Base-by-base conservation (phyloP, 768 basidiomycete genomes). In the Russula sp. region DNA sequence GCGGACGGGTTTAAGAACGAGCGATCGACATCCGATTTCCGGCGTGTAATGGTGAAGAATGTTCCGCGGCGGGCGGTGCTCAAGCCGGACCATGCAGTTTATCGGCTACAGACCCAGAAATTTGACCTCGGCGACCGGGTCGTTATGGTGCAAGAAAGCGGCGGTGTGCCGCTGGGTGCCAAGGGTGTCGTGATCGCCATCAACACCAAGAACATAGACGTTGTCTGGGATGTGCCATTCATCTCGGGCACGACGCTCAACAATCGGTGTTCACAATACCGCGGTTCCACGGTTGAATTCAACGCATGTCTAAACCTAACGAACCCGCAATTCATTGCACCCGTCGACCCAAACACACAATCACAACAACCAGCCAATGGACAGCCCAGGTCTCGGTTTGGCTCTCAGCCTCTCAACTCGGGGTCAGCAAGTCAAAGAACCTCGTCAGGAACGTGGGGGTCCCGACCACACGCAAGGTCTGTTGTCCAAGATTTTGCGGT, bases 181-280 rank as follows among this genome's bases (percentile, higher is more conserved):
- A 98, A 96, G 75, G 97, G 97, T 22, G 92, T 96, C 16, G 94
- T 98, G 31, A 84, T 98, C 57, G 92, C 95, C 14, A 75, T 99
- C 70, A 91, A 87, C 69, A 76, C 87, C 2, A 90, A 88, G 71
- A 84, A 88, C 4, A 89, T 98, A 82, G 97, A 98, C 73, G 89
- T 98, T 27, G 82, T 96, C 0, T 98, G 97, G 91, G 97, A 99
- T 73, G 87, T 89, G 27, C 82, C 93, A 1, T 98, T 99, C 76
- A 91, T 99, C 84, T 86, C 93, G 22, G 97, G 97, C 7, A 80
- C 82, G 2, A 97, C 91, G 0, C 77, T 98, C 11, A 85, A 86
- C 4, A 91, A 91, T 69, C 80, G 94, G 90, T 97, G 95, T 74
- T 94, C 94, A 0, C 83, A 86, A 64, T 98, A 97, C 73, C 90